These are phyloP conservation scores for Naumovozyma baii DNA, from an alignment of 805 yeast species.

Conservation along the genomic window DNA sequence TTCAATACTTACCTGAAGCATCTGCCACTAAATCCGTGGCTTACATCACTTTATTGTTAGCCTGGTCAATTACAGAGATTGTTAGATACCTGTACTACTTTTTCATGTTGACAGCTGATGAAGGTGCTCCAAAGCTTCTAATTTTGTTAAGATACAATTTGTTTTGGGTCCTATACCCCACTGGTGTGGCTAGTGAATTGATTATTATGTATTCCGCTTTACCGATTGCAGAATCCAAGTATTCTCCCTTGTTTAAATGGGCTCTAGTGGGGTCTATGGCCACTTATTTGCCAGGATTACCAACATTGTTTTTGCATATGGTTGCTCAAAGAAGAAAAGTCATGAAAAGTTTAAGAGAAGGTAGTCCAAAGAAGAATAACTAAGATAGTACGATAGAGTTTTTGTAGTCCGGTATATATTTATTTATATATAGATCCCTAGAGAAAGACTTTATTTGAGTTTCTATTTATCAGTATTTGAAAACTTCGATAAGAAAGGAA, in stretches of 20 bases:
- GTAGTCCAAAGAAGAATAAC: background rate
- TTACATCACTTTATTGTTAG: slow-evolving; percentile 57
- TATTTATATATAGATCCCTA: no score
- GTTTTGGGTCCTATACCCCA: slow-evolving; percentile 76
- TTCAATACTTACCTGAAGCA: slow-evolving; percentile 70
- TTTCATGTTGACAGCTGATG: slow-evolving; percentile 14
- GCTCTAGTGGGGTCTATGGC: slow-evolving; percentile 48
- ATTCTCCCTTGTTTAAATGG: slow-evolving; percentile 44
- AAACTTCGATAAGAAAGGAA: no score
- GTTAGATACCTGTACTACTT: slow-evolving; percentile 77
- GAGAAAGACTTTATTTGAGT: no score
- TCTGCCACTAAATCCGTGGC: slow-evolving; percentile 35
- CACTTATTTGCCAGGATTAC: slow-evolving; percentile 80
- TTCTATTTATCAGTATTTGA: no score
- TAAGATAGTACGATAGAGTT: no score
- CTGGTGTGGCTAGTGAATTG: slow-evolving; percentile 85
- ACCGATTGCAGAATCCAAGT: slow-evolving; percentile 48
- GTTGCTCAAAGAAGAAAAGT: slow-evolving; percentile 77
- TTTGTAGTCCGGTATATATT: no score
- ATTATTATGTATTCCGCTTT: slow-evolving; percentile 60
- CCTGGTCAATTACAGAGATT: slow-evolving; percentile 94
- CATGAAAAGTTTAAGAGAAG: slow-evolving; percentile 34
- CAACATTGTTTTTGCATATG: slow-evolving; percentile 79
- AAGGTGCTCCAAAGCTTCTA: slow-evolving; percentile 52
- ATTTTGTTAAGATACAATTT: slow-evolving; percentile 73